These are phyloP conservation scores for Auricularia heimuer DNA, from an alignment of 768 basidiomycete species.

Conservation along the genomic window DNA sequence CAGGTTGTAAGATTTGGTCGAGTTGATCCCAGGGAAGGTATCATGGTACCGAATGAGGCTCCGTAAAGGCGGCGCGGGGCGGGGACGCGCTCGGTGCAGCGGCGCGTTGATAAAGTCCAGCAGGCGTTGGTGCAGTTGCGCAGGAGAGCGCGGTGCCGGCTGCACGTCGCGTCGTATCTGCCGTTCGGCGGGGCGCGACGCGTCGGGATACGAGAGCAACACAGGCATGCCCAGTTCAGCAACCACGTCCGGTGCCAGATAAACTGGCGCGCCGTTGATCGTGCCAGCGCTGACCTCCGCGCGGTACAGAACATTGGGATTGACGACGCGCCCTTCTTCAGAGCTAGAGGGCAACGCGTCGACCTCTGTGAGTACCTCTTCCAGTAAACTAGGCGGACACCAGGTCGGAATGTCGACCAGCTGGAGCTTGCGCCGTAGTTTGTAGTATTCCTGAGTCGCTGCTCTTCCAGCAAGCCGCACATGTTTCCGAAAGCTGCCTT, in stretches of 20 bases:
- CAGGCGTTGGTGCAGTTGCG: slow-evolving; percentile 26
- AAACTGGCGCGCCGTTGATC: neutral
- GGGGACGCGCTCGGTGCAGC: slow-evolving; percentile 17
- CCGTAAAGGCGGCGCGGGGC: neutral
- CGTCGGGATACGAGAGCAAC: slow-evolving; percentile 11
- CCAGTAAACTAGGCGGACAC: too few species aligned
- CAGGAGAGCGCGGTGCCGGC: slow-evolving; percentile 6
- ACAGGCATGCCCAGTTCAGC: slow-evolving; percentile 12
- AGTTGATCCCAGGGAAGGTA: slow-evolving; percentile 23
- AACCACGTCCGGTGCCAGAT: slow-evolving; percentile 23
- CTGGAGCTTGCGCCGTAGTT: too few species aligned
- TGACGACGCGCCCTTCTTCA: neutral
- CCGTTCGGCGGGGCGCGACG: neutral
- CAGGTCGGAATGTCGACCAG: too few species aligned
- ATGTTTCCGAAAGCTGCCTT: too few species aligned
- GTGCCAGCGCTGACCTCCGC: neutral
- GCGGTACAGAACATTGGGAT: neutral
- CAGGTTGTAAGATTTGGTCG: slow-evolving; percentile 34
- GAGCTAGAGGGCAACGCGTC: neutral
- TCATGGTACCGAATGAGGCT: slow-evolving; percentile 10
- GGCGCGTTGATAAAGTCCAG: slow-evolving; percentile 27
- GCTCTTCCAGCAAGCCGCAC: too few species aligned
- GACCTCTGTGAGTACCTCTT: too few species aligned
- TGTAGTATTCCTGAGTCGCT: too few species aligned
- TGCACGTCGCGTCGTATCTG: slow-evolving; percentile 17